Base-by-base conservation (phyloP, 2,329 filamentous ascomycete genomes). In the Zasmidium angulare region DNA sequence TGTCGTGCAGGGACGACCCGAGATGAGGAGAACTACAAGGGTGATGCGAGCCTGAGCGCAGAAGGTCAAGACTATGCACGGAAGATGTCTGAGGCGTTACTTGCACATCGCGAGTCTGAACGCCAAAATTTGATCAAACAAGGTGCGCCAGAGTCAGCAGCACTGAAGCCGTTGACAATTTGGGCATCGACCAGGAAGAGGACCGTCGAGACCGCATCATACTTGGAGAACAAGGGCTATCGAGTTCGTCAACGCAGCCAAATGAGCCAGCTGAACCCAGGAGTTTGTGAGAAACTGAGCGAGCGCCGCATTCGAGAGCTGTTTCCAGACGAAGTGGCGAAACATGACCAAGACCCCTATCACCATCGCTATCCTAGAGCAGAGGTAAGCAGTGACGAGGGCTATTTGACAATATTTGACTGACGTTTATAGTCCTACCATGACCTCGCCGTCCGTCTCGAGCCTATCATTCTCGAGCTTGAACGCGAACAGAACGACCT, bases 401-500 rank as follows among this genome's bases (percentile, higher is more conserved):
- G 23, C 24, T 9, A 4, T 47, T 17, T 6, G 2, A 24, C n/a
- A 23, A 50, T 55, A 14, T 21, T 55, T 64, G 24, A 54, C 17
- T 11, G 46, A n/a, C 46, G 2, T 56, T 4, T 52, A 51, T 60
- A 96, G 90, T 98, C 93, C 9, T 99, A 99, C 76, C 95, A 99
- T 74, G 95, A 99, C 72, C 86, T 99, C 47, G 95, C 95, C n/a
- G 95, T 99, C 60, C 90, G 95, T 21, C 86, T 99, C 50, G 95
- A 99, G 74, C 96, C 95, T 46, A 96, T 99, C 70, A 99, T 99
- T 71, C 85, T 99, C 26, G 95, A 99, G 74, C 84, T 99, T 14
- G 95, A 99, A 79, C 88, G 95, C 47, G 95, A 99, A 78, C 91
- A 97, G 69, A 96, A 96, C 66, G 95, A 99, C 73, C 83, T 99